These are phyloP conservation scores for Agrocybe chaxingu DNA, from an alignment of 768 basidiomycete genomes.

Conservation along the genomic window DNA sequence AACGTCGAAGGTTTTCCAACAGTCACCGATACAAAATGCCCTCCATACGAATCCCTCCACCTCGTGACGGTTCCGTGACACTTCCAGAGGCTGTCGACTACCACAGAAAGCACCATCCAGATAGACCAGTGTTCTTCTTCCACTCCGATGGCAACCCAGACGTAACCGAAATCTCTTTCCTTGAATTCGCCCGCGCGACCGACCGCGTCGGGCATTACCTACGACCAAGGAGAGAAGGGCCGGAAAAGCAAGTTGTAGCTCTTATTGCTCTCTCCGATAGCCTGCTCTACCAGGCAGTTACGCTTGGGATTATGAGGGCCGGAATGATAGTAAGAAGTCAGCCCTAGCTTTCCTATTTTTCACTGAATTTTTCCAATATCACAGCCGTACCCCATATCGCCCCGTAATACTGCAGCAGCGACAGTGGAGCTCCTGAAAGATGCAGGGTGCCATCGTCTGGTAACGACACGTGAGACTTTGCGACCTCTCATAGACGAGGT, in stretches of 20 bases:
- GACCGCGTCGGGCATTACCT: conserved; percentile 39
- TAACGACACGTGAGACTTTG: conserved; percentile 29
- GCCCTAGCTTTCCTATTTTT: neutral
- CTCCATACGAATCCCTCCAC: conserved; percentile 4
- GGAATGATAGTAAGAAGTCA: conserved; percentile 28
- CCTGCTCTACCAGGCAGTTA: conserved; percentile 39
- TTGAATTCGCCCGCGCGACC: conserved; percentile 45
- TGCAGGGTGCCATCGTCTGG: conserved; percentile 34
- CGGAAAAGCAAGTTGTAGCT: conserved; percentile 28
- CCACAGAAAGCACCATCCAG: conserved; percentile 29
- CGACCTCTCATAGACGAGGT: conserved; percentile 27
- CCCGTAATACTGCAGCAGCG: conserved; percentile 32
- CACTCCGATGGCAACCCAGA: conserved; percentile 14
- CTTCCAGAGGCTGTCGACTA: conserved; percentile 30
- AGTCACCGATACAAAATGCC: too few relatives aligned
- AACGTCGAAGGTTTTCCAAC: too few relatives aligned
- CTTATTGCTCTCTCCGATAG: conserved; percentile 31
- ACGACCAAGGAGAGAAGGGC: conserved; percentile 24
- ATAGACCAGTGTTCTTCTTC: conserved; percentile 27
- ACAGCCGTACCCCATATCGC: conserved; percentile 41
- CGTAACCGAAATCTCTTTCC: conserved; percentile 28
- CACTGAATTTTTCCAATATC: neutral
- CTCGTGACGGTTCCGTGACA: conserved; percentile 29
- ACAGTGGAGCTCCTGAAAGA: conserved; percentile 32
- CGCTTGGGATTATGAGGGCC: conserved; percentile 33